Evolutionary conservation across 257 asterid species (phyloP).

Genomic region (Apocynum venetum): DNA sequence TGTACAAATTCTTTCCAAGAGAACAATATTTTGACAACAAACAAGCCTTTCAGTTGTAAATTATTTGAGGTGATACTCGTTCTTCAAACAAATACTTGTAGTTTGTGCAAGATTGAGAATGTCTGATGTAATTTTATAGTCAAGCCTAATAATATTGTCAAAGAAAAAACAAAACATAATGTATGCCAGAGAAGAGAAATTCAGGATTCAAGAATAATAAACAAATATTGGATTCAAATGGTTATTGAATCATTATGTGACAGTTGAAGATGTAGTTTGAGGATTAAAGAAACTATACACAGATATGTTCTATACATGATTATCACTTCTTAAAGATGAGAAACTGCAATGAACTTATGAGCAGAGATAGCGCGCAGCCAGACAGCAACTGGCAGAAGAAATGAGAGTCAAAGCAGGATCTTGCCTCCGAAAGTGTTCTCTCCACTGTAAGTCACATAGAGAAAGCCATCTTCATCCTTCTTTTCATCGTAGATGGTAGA

Average conservation of each 20-base stretch:
- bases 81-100: no score
- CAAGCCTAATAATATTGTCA: no score
- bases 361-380: neutral
- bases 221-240: neutral
- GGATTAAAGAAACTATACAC: slow-evolving; percentile 22
- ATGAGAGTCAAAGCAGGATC: slow-evolving; percentile 6
- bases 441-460: slow-evolving; percentile 68
- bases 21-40: no score
- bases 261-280: neutral
- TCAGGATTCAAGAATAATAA: neutral
- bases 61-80: no score
- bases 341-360: slow-evolving; percentile 11
- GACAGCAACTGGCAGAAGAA: neutral
- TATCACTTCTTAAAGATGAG: slow-evolving; percentile 6
- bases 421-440: slow-evolving; percentile 65
- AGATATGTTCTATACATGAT: slow-evolving; percentile 24
- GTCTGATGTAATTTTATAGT: no score
- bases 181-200: neutral
- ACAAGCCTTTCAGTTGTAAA: no score
- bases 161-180: no score
- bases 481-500: slow-evolving; percentile 64
- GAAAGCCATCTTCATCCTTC: slow-evolving; percentile 70
- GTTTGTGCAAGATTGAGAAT: no score
- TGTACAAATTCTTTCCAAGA: no score
- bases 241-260: slow-evolving; percentile 11